These are phyloP conservation scores for Backusella circina DNA, from an alignment of 192 early-diverging fungal genomes.

Conservation along the genomic window DNA sequence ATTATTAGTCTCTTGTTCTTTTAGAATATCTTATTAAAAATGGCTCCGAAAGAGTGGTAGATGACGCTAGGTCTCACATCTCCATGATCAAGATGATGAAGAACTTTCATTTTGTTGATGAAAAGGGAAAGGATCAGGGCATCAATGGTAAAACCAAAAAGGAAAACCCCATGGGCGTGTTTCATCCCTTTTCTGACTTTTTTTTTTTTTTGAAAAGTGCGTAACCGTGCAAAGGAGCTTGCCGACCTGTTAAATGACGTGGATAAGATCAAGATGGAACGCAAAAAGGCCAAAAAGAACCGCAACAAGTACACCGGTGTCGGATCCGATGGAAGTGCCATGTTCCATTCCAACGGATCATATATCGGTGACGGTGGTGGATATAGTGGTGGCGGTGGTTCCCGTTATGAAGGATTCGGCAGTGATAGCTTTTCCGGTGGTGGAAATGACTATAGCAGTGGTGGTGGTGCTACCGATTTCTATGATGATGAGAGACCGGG, in stretches of 20 bases:
- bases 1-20: constrained; percentile 72
- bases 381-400: constrained; percentile 18
- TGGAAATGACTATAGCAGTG: constrained; percentile 26
- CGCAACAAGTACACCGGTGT: constrained; percentile 86
- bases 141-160: constrained; percentile 92
- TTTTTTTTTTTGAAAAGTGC: constrained; percentile 48
- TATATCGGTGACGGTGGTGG: constrained; percentile 38
- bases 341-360: constrained; percentile 46
- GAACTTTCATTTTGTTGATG: constrained; percentile 88
- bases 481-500: constrained; percentile 38
- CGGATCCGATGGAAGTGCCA: constrained; percentile 64
- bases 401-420: constrained; percentile 27
- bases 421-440: constrained; percentile 22
- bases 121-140: constrained; percentile 96
- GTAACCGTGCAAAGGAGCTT: constrained; percentile 87
- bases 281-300: constrained; percentile 87
- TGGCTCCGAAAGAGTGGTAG: constrained; percentile 90
- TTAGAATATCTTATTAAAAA: constrained; percentile 95
- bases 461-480: constrained; percentile 12
- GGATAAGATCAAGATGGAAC: constrained; percentile 78
- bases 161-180: too few species aligned
- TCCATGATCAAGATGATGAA: constrained; percentile 86
- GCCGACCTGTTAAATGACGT: constrained; percentile 76
- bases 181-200: constrained; percentile 1
- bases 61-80: constrained; percentile 79